Conservation (phyloP, 208 protist genomes). For the Crithidia sp. region DNA sequence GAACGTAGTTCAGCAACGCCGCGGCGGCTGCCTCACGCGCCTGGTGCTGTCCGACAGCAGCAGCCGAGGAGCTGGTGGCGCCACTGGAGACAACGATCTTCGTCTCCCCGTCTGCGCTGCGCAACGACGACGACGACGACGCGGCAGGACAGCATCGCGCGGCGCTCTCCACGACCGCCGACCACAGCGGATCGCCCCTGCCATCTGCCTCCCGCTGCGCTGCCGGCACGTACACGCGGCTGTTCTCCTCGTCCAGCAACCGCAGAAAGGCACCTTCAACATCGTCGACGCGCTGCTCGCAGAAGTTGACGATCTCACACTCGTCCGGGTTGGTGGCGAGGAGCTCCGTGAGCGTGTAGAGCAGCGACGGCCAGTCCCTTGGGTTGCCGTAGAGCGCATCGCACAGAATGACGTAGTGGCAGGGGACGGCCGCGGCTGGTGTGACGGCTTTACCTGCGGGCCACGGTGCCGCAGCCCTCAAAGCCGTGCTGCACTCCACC, state of each 20-base stretch:
- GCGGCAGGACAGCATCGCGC: background rate
- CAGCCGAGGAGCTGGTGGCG: constrained; percentile 4
- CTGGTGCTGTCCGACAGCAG: constrained; percentile 11
- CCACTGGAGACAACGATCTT: background rate
- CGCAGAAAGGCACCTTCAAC: constrained; percentile 79
- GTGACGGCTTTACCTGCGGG: background rate
- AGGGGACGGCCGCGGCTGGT: constrained; percentile 1
- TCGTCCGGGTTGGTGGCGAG: constrained; percentile 49
- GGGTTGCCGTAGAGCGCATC: constrained; percentile 92
- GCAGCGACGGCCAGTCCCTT: constrained; percentile 78
- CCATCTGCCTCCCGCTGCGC: constrained; percentile 7
- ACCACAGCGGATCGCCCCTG: constrained; percentile 20
- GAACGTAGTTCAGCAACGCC: constrained; percentile 27
- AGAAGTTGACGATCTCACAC: constrained; percentile 88
- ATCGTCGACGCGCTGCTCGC: constrained; percentile 87
- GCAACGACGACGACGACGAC: background rate
- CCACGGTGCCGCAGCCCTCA: constrained; percentile 6
- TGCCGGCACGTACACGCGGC: constrained; percentile 12
- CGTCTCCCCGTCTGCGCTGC: background rate
- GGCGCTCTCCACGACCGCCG: constrained; percentile 15
- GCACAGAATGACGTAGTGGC: constrained; percentile 74
- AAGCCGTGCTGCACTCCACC: constrained; percentile 27
- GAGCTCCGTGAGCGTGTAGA: constrained; percentile 86
- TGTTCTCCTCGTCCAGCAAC: constrained; percentile 69
- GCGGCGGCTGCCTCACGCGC: constrained; percentile 24